These are phyloP conservation scores for Isabelozyma rhagii DNA, from an alignment of 805 yeast genomes.

Conservation along the genomic window DNA sequence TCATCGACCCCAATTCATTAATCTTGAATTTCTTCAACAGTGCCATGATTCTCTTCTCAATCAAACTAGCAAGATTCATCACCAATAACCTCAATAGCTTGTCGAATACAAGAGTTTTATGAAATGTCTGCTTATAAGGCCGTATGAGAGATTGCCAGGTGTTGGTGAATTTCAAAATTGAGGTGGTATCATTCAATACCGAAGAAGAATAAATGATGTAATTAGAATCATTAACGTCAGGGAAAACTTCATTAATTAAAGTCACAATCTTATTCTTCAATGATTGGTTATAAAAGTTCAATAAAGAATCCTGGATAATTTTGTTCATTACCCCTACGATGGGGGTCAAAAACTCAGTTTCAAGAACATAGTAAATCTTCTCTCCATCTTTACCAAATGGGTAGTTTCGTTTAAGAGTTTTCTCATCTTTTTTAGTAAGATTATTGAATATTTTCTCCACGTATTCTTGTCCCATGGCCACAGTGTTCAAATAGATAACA, in stretches of 20 bases:
- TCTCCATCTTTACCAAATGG: slow-evolving; percentile 37
- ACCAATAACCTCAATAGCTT: slow-evolving; percentile 50
- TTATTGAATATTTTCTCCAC: slow-evolving; percentile 51
- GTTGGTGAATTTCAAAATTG: slow-evolving; percentile 48
- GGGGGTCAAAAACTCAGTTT: slow-evolving; percentile 30
- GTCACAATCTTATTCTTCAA: slow-evolving; percentile 42
- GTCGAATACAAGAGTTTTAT: slow-evolving; percentile 47
- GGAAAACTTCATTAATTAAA: slow-evolving; percentile 42
- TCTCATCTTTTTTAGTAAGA: slow-evolving; percentile 21
- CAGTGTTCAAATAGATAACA: slow-evolving; percentile 68
- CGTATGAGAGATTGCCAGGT: slow-evolving; percentile 64
- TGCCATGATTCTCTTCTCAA: slow-evolving; percentile 68
- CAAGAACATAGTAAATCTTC: slow-evolving; percentile 27
- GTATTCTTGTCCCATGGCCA: slow-evolving; percentile 61
- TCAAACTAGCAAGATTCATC: slow-evolving; percentile 47
- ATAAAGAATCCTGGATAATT: slow-evolving; percentile 43
- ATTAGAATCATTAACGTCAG: slow-evolving; percentile 29
- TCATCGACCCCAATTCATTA: slow-evolving; percentile 80
- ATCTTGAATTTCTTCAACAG: slow-evolving; percentile 56
- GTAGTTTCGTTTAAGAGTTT: slow-evolving; percentile 20
- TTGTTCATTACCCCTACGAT: slow-evolving; percentile 30
- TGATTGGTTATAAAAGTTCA: slow-evolving; percentile 47
- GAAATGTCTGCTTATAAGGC: slow-evolving; percentile 63
- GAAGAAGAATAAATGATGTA: slow-evolving; percentile 27
- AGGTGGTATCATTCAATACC: slow-evolving; percentile 25